Evolutionary conservation across 2,329 filamentous ascomycete genomes (phyloP).

Genomic region (Phyllosticta citrichinensis): DNA sequence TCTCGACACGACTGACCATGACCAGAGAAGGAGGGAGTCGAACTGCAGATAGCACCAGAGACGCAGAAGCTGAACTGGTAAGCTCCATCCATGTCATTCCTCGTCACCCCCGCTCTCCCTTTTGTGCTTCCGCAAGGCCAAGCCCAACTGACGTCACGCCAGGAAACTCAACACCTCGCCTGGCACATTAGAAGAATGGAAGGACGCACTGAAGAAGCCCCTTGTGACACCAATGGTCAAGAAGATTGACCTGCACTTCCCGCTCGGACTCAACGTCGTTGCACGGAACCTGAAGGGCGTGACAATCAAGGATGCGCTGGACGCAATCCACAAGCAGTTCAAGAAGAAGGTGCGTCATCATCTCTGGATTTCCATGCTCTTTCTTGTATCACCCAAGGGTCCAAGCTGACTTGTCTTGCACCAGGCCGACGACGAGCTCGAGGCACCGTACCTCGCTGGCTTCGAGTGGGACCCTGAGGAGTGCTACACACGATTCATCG

Average conservation of each 20-base stretch:
- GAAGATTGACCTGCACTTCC: constrained; percentile 90
- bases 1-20: constrained; percentile 19
- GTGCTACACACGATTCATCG: constrained; percentile 76
- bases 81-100: constrained; percentile 24
- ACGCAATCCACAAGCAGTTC: constrained; percentile 91
- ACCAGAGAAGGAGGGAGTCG: constrained; percentile 62
- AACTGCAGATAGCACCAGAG: constrained; percentile 65
- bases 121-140: background rate
- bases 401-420: background rate
- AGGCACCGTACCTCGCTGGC: constrained; percentile 75
- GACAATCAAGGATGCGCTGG: constrained; percentile 92
- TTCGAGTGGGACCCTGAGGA: constrained; percentile 97
- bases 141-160: constrained; percentile 3
- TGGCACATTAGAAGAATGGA: constrained; percentile 61
- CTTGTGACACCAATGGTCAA: constrained; percentile 77
- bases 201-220: constrained; percentile 69
- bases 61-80: constrained; percentile 86
- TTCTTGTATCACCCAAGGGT: background rate
- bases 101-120: background rate
- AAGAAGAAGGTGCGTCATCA: constrained; percentile 73
- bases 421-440: constrained; percentile 84
- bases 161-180: constrained; percentile 95
- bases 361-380: constrained; percentile 6
- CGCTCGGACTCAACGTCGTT: constrained; percentile 74
- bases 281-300: constrained; percentile 89